Percentiles rank a stretch among this genome's conserved stretches.
Conservation (phyloP, 495 filamentous ascomycete species). For the Parachaetomium inaequale region DNA sequence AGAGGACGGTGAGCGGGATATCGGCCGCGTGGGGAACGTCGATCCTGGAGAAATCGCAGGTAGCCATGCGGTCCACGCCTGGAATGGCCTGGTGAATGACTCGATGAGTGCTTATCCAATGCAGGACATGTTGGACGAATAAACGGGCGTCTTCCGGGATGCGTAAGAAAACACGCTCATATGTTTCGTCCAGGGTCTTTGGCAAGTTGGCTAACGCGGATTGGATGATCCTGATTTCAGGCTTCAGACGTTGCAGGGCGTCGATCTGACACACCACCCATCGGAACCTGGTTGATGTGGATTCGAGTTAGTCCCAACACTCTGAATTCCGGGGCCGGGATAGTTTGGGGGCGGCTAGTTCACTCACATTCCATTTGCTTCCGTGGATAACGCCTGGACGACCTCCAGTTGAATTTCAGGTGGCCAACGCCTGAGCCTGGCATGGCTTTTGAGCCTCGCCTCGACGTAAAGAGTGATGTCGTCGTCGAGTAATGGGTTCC, state of each 20-base stretch:
- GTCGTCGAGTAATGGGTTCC: constrained; percentile 3
- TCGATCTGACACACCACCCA: constrained; percentile 9
- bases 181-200: constrained; percentile 4
- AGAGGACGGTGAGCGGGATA: background rate
- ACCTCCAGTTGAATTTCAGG: background rate
- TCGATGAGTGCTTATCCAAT: constrained; percentile 8
- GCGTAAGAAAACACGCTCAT: background rate
- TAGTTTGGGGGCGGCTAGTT: no score
- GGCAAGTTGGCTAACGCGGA: background rate
- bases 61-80: no score
- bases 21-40: background rate
- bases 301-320: background rate
- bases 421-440: background rate
- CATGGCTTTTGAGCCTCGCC: background rate
- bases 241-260: background rate
- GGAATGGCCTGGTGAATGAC: background rate
- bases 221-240: background rate
- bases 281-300: constrained; percentile 1
- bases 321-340: background rate
- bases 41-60: background rate
- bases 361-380: constrained; percentile 11
- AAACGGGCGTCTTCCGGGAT: background rate
- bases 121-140: constrained; percentile 1
- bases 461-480: constrained; percentile 9
- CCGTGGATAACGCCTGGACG: background rate